phyloP scores from a whole-genome alignment of 2,329 filamentous ascomycete genomes.

The Hypocreales sp. region DNA sequence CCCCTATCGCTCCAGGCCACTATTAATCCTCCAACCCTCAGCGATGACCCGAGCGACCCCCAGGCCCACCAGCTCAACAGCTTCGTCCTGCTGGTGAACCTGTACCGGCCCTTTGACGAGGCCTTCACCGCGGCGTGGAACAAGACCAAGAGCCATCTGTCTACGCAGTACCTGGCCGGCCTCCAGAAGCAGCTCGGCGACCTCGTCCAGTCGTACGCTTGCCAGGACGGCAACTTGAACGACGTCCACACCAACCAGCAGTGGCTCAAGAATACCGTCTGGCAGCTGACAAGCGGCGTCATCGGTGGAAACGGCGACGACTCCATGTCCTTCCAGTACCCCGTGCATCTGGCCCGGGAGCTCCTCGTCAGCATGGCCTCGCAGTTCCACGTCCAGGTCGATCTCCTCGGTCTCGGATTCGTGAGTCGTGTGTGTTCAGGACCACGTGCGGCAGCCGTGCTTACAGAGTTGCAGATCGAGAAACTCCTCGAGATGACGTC shows the following conservation, averaged over 20 bases:
- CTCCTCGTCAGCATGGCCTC: conserved; percentile 49
- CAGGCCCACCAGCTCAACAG: conserved; percentile 34
- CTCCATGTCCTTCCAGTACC: conserved; percentile 45
- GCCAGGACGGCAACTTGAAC: conserved; percentile 34
- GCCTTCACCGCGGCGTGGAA: conserved; percentile 50
- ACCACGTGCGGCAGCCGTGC: too few relatives aligned
- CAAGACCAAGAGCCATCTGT: conserved; percentile 42
- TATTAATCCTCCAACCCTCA: conserved; percentile 47
- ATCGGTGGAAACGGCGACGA: conserved; percentile 29
- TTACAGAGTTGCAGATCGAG: conserved; percentile 53
- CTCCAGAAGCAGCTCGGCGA: conserved; percentile 49
- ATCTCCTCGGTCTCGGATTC: conserved; percentile 58
- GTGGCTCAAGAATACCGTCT: conserved; percentile 49
- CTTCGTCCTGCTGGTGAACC: conserved; percentile 43
- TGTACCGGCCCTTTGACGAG: conserved; percentile 54
- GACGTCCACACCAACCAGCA: conserved; percentile 45
- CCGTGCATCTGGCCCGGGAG: conserved; percentile 46
- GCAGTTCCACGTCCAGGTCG: conserved; percentile 57
- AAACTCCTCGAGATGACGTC: conserved; percentile 67
- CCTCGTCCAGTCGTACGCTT: conserved; percentile 34
- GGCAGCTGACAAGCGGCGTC: conserved; percentile 44
- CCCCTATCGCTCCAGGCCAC: conserved; percentile 56
- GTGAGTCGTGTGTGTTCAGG: too few relatives aligned
- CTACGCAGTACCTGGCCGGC: conserved; percentile 36
- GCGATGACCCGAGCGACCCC: conserved; percentile 43